Percentiles rank a stretch among this genome's conserved stretches.
Conservation (phyloP, 1,284 basidiomycete genomes). For the Rhizopogon parksii region DNA sequence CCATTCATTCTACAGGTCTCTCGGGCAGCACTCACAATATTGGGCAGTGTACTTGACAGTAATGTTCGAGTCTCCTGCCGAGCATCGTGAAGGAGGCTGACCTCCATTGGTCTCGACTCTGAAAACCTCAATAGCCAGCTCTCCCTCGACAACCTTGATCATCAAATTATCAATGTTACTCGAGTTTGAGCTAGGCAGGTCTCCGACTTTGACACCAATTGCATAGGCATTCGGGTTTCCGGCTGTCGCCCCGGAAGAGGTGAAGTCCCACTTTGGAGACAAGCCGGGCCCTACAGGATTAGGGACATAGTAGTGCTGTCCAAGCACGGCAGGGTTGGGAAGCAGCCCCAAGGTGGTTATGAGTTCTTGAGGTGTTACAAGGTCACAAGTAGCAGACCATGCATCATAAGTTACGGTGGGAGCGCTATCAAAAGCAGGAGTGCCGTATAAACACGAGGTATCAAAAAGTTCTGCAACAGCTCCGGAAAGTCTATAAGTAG, state of each 20-base stretch:
- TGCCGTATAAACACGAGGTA: slow-evolving; percentile 44
- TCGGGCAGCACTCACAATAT: slow-evolving; percentile 36
- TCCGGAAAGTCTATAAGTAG: slow-evolving; percentile 31
- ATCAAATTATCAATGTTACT: slow-evolving; percentile 53
- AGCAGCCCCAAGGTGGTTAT: slow-evolving; percentile 27
- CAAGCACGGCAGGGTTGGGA: slow-evolving; percentile 32
- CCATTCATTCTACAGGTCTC: not conserved
- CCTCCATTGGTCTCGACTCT: slow-evolving; percentile 53
- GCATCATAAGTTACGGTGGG: slow-evolving; percentile 36
- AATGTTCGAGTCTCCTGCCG: slow-evolving; percentile 31
- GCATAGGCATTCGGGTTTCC: slow-evolving; percentile 44
- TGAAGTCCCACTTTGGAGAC: slow-evolving; percentile 55
- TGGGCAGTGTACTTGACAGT: slow-evolving; percentile 45
- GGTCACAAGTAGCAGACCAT: slow-evolving; percentile 29
- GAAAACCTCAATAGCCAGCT: slow-evolving; percentile 46
- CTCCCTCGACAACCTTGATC: slow-evolving; percentile 40
- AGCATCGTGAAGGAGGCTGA: slow-evolving; percentile 55
- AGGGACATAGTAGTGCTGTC: slow-evolving; percentile 51
- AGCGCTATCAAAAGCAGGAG: slow-evolving; percentile 33
- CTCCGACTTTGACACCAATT: slow-evolving; percentile 37
- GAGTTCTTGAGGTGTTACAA: slow-evolving; percentile 30
- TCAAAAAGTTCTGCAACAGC: slow-evolving; percentile 56
- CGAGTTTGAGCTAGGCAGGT: slow-evolving; percentile 40
- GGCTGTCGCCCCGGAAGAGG: slow-evolving; percentile 28
- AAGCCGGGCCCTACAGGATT: slow-evolving; percentile 42